A percentile compares a stretch with the other conserved stretches of the same genome.
Evolutionary conservation across 257 asterid genomes (phyloP).

Genomic region (Solanum pinnatisectum): DNA sequence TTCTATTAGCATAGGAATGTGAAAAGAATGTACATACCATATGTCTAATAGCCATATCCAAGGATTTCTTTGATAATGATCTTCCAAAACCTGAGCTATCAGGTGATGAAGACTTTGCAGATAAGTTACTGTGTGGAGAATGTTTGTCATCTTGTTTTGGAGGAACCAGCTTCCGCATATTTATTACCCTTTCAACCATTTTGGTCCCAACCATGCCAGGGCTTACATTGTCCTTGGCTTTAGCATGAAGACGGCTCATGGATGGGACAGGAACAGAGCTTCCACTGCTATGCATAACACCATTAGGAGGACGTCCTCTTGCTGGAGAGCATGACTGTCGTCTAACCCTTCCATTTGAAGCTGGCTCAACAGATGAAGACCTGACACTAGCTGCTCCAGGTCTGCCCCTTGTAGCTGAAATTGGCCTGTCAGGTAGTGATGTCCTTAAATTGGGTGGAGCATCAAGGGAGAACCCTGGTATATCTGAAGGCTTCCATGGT

Average conservation of each 20-base stretch:
- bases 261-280: conserved; percentile 77
- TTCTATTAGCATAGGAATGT: conserved; percentile 10
- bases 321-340: conserved; percentile 95
- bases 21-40: conserved; percentile 52
- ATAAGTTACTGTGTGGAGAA: conserved; percentile 75
- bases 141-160: conserved; percentile 82
- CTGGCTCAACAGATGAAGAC: conserved; percentile 81
- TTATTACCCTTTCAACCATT: conserved; percentile 95
- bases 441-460: conserved; percentile 93
- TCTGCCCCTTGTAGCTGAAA: conserved; percentile 90
- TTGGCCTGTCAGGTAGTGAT: conserved; percentile 75
- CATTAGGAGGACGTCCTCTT: conserved; percentile 96
- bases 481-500: conserved; percentile 94
- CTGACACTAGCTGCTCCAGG: conserved; percentile 86
- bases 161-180: conserved; percentile 90
- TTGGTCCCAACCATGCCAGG: conserved; percentile 78
- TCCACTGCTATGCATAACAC: conserved; percentile 62
- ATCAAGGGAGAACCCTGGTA: conserved; percentile 94
- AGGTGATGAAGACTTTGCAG: conserved; percentile 83
- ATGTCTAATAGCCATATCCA: conserved; percentile 98
- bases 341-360: conserved; percentile 74
- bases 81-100: conserved; percentile 94
- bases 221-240: conserved; percentile 89
- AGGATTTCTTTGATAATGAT: conserved; percentile 87
- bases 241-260: conserved; percentile 63